phyloP scores from a whole-genome alignment of 2,329 filamentous ascomycete species.

The Cercospora janseana region DNA sequence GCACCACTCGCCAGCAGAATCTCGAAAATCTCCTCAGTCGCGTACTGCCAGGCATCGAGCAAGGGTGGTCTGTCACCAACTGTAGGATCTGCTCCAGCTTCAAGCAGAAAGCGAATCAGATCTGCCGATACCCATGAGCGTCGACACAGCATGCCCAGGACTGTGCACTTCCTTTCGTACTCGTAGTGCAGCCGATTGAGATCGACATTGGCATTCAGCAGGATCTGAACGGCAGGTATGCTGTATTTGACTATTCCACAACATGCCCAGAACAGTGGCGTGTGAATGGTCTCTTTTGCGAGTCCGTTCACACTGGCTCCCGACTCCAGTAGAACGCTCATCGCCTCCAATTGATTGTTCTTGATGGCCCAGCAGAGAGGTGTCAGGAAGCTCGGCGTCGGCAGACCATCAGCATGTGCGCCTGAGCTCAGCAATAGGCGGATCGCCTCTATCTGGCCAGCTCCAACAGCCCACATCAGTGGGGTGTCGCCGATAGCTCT shows the following conservation, averaged over 20 bases:
- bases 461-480: not conserved
- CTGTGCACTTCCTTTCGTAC: not conserved
- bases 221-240: not conserved
- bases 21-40: not conserved
- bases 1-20: not conserved
- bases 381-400: too few species aligned
- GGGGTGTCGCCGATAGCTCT: not conserved
- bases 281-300: accelerated
- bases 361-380: too few species aligned
- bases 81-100: not conserved
- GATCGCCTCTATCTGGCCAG: not conserved
- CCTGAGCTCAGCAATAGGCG: not conserved
- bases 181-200: not conserved
- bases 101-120: not conserved
- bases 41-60: not conserved
- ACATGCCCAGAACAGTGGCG: not conserved
- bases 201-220: not conserved
- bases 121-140: not conserved
- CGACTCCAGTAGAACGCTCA: too few species aligned
- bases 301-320: too few species aligned
- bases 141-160: not conserved
- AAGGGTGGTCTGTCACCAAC: not conserved
- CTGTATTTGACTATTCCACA: not conserved
- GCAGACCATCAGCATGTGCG: not conserved
- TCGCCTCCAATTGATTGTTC: too few species aligned